A percentile compares a stretch with the other conserved stretches of the same genome.
Conservation (phyloP, 441 rosid species). For the Erysimum cheiri region DNA sequence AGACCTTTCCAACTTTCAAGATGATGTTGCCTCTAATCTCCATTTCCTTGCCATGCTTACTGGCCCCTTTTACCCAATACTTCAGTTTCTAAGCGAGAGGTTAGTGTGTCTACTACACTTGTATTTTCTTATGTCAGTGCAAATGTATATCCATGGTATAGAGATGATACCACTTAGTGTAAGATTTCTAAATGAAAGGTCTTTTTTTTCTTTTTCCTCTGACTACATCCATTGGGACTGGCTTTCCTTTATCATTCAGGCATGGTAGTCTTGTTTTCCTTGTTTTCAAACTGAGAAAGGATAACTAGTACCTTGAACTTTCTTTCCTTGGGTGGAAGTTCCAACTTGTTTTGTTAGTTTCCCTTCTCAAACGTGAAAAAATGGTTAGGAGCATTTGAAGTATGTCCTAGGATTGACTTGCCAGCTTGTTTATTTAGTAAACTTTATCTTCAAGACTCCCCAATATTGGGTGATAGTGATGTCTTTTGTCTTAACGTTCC, state of each 20-base stretch:
- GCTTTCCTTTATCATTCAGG: neutral
- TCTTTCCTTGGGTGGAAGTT: conserved; percentile 3
- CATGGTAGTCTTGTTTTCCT: too few species aligned
- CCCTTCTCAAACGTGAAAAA: conserved; percentile 3
- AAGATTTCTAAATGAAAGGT: neutral
- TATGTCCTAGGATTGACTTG: conserved; percentile 5
- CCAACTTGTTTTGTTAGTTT: neutral
- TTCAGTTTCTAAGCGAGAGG: conserved; percentile 76
- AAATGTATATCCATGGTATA: conserved; percentile 5
- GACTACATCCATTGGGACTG: neutral
- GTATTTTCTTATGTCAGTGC: neutral
- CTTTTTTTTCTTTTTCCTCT: neutral
- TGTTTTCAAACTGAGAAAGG: neutral
- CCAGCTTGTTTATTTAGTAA: conserved; percentile 6
- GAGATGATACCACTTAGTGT: neutral
- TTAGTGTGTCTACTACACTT: conserved; percentile 44
- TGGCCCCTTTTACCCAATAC: conserved; percentile 83
- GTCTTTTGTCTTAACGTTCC: conserved; percentile 43
- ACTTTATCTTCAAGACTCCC: neutral
- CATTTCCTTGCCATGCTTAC: conserved; percentile 82
- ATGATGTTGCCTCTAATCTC: conserved; percentile 63
- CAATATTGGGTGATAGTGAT: conserved; percentile 12
- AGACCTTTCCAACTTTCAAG: conserved; percentile 65
- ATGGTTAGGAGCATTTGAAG: neutral
- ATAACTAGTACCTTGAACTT: neutral